phyloP scores from a whole-genome alignment of 2,329 filamentous ascomycete genomes.

The Fusarium sp. region DNA sequence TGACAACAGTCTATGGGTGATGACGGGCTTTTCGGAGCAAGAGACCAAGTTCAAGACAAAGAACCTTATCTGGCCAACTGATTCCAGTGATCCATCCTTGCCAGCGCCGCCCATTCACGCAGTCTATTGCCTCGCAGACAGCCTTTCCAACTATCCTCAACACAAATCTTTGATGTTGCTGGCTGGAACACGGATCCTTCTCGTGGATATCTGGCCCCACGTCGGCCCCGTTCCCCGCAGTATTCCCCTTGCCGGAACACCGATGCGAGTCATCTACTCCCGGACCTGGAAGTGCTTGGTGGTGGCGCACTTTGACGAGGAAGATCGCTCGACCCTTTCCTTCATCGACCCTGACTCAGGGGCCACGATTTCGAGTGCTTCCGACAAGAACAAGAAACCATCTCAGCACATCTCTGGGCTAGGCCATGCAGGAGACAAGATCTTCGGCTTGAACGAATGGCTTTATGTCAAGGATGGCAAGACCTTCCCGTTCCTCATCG shows the following conservation, averaged over 20 bases:
- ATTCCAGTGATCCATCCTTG: conserved; percentile 60
- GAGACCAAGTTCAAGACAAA: conserved; percentile 53
- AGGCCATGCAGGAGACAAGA: conserved; percentile 66
- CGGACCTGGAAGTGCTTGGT: conserved; percentile 64
- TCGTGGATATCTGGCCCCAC: conserved; percentile 63
- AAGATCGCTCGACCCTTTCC: conserved; percentile 59
- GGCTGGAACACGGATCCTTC: conserved; percentile 61
- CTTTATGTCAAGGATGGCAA: conserved; percentile 66
- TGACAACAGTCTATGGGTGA: conserved; percentile 59
- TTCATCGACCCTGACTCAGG: conserved; percentile 70
- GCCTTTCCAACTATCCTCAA: conserved; percentile 53
- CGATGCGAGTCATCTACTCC: conserved; percentile 67
- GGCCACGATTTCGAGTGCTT: conserved; percentile 60
- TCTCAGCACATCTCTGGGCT: conserved; percentile 67
- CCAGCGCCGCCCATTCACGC: conserved; percentile 62
- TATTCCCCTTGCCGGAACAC: conserved; percentile 61
- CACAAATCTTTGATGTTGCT: conserved; percentile 62
- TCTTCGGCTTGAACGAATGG: conserved; percentile 75
- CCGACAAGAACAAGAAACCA: conserved; percentile 55
- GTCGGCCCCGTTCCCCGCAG: conserved; percentile 62
- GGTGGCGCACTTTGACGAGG: conserved; percentile 60
- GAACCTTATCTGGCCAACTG: conserved; percentile 63
- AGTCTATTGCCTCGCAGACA: conserved; percentile 56
- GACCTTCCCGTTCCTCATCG: conserved; percentile 71
- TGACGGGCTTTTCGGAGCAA: conserved; percentile 52